Evolutionary conservation across 768 basidiomycete species (phyloP).

Genomic region (Termitomyces titanicus): DNA sequence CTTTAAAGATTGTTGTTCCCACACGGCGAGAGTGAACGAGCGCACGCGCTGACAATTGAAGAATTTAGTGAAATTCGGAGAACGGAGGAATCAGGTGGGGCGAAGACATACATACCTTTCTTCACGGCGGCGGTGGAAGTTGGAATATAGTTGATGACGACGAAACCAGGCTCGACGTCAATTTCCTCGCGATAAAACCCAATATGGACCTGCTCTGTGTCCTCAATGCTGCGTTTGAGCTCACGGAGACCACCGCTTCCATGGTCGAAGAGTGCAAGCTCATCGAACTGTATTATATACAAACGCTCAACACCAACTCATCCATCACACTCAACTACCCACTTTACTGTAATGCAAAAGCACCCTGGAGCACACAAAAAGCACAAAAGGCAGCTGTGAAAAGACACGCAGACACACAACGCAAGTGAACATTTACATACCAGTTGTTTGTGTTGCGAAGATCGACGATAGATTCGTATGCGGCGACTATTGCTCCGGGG

Average conservation of each 20-base stretch:
- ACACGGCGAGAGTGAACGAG: conserved; percentile 46
- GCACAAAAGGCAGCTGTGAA: not conserved
- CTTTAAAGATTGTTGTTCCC: conserved; percentile 42
- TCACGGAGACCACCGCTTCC: conserved; percentile 41
- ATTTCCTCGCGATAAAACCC: conserved; percentile 43
- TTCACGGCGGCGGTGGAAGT: conserved; percentile 33
- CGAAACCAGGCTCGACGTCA: conserved; percentile 32
- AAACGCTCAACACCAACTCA: conserved; percentile 8
- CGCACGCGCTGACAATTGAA: conserved; percentile 32
- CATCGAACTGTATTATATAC: conserved; percentile 30
- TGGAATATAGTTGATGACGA: conserved; percentile 44
- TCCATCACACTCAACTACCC: conserved; percentile 5
- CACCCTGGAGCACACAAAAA: conserved; percentile 7
- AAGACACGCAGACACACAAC: not conserved
- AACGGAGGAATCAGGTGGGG: not conserved
- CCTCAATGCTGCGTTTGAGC: conserved; percentile 40
- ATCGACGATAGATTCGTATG: conserved; percentile 18
- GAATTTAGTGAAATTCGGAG: conserved; percentile 2
- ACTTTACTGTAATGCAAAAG: conserved; percentile 20
- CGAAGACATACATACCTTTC: conserved; percentile 23
- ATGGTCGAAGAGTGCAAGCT: conserved; percentile 35
- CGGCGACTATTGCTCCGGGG: conserved; percentile 15
- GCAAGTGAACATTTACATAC: conserved; percentile 3
- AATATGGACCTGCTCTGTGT: conserved; percentile 35
- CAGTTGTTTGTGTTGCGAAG: conserved; percentile 15